A percentile compares a stretch with the other conserved stretches of the same genome.
Evolutionary conservation across 139 green algal genomes (phyloP).

Genomic region (Tetraselmis chui): DNA sequence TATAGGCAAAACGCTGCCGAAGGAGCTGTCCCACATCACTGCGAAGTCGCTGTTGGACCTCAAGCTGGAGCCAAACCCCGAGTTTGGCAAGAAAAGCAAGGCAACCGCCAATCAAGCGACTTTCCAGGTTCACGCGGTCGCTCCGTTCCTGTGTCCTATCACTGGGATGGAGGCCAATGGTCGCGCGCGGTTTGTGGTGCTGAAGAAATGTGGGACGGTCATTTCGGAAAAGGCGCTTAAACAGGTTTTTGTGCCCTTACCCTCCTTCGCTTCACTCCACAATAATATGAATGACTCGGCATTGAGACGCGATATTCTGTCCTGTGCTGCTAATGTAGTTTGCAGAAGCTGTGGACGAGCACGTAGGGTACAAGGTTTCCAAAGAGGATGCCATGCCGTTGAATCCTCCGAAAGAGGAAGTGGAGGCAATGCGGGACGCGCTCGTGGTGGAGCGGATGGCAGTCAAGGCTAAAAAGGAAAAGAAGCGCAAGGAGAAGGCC

Average conservation of each 20-base stretch:
- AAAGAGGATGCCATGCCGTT: slow-evolving; percentile 42
- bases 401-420: slow-evolving; percentile 43
- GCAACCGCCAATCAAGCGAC: neutral
- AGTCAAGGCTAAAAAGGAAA: slow-evolving; percentile 16
- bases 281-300: neutral
- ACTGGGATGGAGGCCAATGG: slow-evolving; percentile 60
- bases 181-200: slow-evolving; percentile 43
- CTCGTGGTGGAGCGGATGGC: slow-evolving; percentile 29
- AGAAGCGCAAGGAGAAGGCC: slow-evolving; percentile 19
- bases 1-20: slow-evolving; percentile 62
- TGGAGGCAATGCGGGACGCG: slow-evolving; percentile 30
- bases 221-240: slow-evolving; percentile 77
- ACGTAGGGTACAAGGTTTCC: slow-evolving; percentile 17
- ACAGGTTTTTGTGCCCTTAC: no score
- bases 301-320: neutral
- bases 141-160: slow-evolving; percentile 64
- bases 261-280: neutral
- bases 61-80: slow-evolving; percentile 36
- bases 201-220: slow-evolving; percentile 46
- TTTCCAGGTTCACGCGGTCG: neutral
- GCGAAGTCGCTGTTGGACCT: slow-evolving; percentile 59
- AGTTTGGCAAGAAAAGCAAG: neutral
- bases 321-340: neutral
- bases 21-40: slow-evolving; percentile 56
- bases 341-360: slow-evolving; percentile 9